Conservation (phyloP, 495 filamentous ascomycete genomes). For the Daldinia loculata region DNA sequence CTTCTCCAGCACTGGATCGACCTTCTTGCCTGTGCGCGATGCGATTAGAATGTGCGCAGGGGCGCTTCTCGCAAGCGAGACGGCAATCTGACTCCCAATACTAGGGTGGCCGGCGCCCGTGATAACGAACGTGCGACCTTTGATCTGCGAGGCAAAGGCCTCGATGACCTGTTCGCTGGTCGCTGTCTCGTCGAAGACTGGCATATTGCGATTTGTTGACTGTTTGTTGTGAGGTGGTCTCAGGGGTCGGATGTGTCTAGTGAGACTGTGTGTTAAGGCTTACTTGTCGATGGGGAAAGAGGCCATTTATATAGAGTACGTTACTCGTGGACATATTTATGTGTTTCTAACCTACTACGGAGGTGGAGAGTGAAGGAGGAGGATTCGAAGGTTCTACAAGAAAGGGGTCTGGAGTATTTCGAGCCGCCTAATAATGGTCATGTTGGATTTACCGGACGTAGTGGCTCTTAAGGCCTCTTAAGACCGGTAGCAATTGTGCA, state of each 20-base stretch:
- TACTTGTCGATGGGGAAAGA: background rate
- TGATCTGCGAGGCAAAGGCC: constrained; percentile 45
- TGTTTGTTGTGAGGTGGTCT: background rate
- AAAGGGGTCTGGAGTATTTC: too few species aligned
- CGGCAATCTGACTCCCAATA: constrained; percentile 26
- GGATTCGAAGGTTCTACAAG: too few species aligned
- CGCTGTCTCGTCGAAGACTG: constrained; percentile 47
- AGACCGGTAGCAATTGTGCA: background rate
- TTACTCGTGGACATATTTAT: background rate
- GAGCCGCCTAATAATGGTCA: too few species aligned
- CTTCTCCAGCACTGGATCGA: constrained; percentile 47
- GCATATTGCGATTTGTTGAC: background rate
- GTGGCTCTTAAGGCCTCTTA: background rate
- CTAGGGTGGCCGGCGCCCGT: constrained; percentile 28
- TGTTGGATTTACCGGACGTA: too few species aligned
- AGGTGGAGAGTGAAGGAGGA: too few species aligned
- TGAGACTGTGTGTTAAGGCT: background rate
- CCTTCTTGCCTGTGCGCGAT: constrained; percentile 57
- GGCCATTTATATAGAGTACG: background rate
- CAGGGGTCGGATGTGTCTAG: background rate
- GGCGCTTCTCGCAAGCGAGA: constrained; percentile 24
- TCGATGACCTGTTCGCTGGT: constrained; percentile 50
- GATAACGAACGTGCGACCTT: constrained; percentile 41
- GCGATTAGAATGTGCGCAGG: constrained; percentile 53
- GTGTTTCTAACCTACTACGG: background rate